Base-by-base conservation (phyloP, 768 basidiomycete genomes). In the Rubroboletus pulcherrimus region DNA sequence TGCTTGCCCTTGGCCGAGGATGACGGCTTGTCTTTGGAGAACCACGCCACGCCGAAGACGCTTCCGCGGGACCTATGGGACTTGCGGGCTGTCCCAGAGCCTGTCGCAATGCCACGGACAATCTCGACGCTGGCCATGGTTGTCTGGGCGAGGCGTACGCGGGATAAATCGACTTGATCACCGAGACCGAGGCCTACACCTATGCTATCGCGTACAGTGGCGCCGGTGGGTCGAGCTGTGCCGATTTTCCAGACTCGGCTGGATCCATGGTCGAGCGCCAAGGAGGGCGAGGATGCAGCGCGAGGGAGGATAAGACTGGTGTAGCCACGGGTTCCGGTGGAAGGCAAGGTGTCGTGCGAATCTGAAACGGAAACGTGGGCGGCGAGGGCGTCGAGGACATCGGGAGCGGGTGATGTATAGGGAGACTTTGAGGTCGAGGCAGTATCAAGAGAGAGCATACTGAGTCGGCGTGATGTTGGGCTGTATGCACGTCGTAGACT, bases 91-190 rank as follows among this genome's bases (percentile, higher is more conserved):
- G 53, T 12, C 24, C 53, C 53, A 4, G 69, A 55, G 6, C 57
- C 59, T 63, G 62, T 52, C 63, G 78, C 54, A 63, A 76, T 54
- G 54, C 89, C 89, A 37, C 78, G 77, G 17, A 89, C 82, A 33
- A 91, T 81, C 64, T 91, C 89, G 40, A 96, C 84, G 49, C 84
- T 91, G 15, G 89, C 87, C 93, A 97, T 95, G 5, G 89, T 92
- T 7, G 85, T 86, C 67, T 91, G 89, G 7, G 92, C 93, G 11
- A 91, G 74, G 4, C 93, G 91, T 17, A 85, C 81, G 11, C 80
- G 78, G 2, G 89, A 85, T 41, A 93, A 74, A 70, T 96, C 91
- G 15, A 93, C 72, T 46, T 77, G 80, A 3, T 84, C 80, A 14
- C 74, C 71, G 0, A 71, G 44, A 5, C 70, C 71, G 19, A 71